These are phyloP conservation scores for Hypoxylon trugodes DNA, from an alignment of 495 filamentous ascomycete species.

Conservation along the genomic window DNA sequence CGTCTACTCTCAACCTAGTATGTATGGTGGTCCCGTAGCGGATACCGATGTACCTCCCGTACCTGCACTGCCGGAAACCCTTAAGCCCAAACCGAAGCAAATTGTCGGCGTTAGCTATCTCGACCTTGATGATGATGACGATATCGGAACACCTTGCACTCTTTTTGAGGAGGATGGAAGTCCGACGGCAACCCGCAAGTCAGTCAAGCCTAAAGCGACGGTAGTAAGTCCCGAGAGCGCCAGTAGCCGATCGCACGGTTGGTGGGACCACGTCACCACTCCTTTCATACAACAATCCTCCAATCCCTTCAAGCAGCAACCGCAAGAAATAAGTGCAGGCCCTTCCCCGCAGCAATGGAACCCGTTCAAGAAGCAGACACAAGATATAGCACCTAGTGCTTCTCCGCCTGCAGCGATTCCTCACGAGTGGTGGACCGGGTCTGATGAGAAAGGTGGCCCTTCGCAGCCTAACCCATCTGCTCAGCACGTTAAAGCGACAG, in stretches of 20 bases:
- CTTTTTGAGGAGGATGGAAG: slow-evolving; percentile 60
- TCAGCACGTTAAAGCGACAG: not conserved
- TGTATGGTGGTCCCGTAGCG: slow-evolving; percentile 41
- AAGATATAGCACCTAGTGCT: slow-evolving; percentile 1
- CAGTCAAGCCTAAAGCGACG: slow-evolving; percentile 39
- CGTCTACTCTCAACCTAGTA: slow-evolving; percentile 71
- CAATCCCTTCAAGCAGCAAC: slow-evolving; percentile 48
- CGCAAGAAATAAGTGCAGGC: slow-evolving; percentile 33
- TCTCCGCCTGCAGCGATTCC: slow-evolving; percentile 2
- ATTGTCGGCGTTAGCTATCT: slow-evolving; percentile 10
- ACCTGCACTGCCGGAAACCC: slow-evolving; percentile 65
- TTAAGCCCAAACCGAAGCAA: slow-evolving; percentile 35
- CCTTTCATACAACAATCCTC: slow-evolving; percentile 64
- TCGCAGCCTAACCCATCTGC: slow-evolving; percentile 15
- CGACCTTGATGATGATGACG: slow-evolving; percentile 40
- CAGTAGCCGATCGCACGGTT: slow-evolving; percentile 73
- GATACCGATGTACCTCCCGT: slow-evolving; percentile 63
- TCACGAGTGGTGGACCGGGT: slow-evolving; percentile 48
- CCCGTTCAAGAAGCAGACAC: slow-evolving; percentile 25
- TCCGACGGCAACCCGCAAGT: slow-evolving; percentile 45
- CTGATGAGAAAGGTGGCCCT: slow-evolving; percentile 42
- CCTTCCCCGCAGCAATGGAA: slow-evolving; percentile 27
- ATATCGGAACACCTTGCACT: slow-evolving; percentile 46
- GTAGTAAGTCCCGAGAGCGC: slow-evolving; percentile 48
- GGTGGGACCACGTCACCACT: slow-evolving; percentile 89